These are phyloP conservation scores for Aspergillus funiculosus DNA, from an alignment of 495 filamentous ascomycete genomes.

Conservation along the genomic window DNA sequence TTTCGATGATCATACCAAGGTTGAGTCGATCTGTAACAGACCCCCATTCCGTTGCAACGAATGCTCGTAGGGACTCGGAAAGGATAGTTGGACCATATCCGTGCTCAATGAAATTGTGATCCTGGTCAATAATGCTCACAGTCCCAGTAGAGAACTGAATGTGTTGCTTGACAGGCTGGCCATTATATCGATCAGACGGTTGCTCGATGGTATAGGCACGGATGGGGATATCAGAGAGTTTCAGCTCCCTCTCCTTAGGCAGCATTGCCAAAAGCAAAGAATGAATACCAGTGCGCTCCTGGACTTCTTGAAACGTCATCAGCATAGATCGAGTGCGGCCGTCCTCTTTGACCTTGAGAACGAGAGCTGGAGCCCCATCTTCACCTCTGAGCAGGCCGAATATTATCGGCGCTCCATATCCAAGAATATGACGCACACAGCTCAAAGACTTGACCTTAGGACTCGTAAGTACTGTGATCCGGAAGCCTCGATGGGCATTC, in stretches of 20 bases:
- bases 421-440: conserved; percentile 60
- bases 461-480: conserved; percentile 67
- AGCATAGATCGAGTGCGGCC: conserved; percentile 60
- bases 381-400: conserved; percentile 69
- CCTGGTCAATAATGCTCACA: conserved; percentile 51
- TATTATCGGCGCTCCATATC: conserved; percentile 55
- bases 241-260: conserved; percentile 51
- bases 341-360: conserved; percentile 64
- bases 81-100: conserved; percentile 53
- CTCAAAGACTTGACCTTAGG: conserved; percentile 69
- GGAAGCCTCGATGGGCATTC: conserved; percentile 66
- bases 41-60: conserved; percentile 59
- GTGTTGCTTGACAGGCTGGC: conserved; percentile 28
- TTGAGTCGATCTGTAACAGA: conserved; percentile 71
- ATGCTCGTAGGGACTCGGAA: conserved; percentile 63
- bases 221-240: conserved; percentile 57
- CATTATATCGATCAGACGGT: conserved; percentile 29
- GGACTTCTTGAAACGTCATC: conserved; percentile 64
- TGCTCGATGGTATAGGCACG: conserved; percentile 59
- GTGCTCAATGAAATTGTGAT: conserved; percentile 35
- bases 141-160: conserved; percentile 39
- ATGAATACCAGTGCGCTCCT: conserved; percentile 61
- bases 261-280: conserved; percentile 63
- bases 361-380: conserved; percentile 57
- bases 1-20: conserved; percentile 42